Conservation (phyloP, 2,329 filamentous ascomycete species). For the Gliomastix tumulicola region DNA sequence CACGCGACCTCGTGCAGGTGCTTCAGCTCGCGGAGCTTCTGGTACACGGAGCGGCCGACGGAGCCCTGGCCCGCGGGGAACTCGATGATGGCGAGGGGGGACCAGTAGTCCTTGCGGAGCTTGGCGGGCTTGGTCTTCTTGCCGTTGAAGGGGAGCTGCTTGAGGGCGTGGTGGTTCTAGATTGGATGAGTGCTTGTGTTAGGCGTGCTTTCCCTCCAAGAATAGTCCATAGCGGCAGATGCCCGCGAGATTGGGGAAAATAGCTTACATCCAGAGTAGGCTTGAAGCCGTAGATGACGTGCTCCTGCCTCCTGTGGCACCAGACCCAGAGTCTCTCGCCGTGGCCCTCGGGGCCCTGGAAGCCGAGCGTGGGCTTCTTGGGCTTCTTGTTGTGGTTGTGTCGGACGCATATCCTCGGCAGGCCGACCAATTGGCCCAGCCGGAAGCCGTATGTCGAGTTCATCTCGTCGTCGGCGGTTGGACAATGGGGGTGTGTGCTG, state of each 20-base stretch:
- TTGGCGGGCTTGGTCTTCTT: conserved; percentile 59
- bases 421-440: conserved; percentile 33
- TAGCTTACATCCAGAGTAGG: conserved; percentile 35
- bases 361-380: conserved; percentile 9
- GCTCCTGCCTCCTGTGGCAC: conserved; percentile 39
- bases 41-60: conserved; percentile 52
- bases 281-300: conserved; percentile 45
- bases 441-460: conserved; percentile 24
- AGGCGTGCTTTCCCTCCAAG: too few species aligned
- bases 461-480: conserved; percentile 16
- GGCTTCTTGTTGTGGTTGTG: conserved; percentile 9
- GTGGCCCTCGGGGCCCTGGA: conserved; percentile 30
- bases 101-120: conserved; percentile 63
- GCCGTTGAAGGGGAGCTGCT: conserved; percentile 58
- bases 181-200: neutral
- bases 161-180: conserved; percentile 35
- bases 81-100: conserved; percentile 50
- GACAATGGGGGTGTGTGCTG: neutral
- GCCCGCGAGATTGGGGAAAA: neutral
- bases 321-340: conserved; percentile 54
- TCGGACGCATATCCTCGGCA: conserved; percentile 33
- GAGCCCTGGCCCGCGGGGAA: conserved; percentile 44
- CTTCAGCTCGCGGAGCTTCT: conserved; percentile 59
- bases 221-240: neutral
- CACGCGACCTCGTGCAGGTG: conserved; percentile 56